phyloP scores from a whole-genome alignment of 768 basidiomycete genomes.

The Xanthoconium purpureum region DNA sequence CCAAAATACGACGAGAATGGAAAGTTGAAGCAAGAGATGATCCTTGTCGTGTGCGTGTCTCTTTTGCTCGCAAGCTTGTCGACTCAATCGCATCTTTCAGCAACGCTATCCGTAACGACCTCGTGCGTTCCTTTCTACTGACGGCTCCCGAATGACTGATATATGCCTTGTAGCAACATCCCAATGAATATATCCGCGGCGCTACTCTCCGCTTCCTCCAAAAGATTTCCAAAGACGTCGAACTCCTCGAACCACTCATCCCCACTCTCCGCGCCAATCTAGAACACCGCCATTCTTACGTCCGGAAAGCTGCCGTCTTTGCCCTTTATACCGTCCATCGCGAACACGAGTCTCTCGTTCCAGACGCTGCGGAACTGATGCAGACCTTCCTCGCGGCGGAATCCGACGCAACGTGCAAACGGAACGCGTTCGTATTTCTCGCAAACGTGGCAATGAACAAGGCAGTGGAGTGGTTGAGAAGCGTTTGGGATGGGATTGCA shows the following conservation, averaged over 20 bases:
- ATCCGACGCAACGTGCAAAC: conserved; percentile 92
- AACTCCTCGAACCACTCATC: conserved; percentile 92
- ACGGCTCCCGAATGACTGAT: neutral
- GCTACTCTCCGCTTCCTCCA: conserved; percentile 95
- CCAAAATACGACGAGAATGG: conserved; percentile 96
- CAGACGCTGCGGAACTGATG: conserved; percentile 94
- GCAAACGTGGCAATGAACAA: conserved; percentile 82
- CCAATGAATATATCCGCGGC: conserved; percentile 98
- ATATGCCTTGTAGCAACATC: conserved; percentile 76
- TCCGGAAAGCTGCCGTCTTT: conserved; percentile 97
- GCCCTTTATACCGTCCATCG: conserved; percentile 93
- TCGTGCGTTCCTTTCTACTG: conserved; percentile 50
- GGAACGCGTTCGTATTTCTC: conserved; percentile 96
- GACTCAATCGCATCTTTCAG: conserved; percentile 38
- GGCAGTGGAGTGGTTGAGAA: conserved; percentile 88
- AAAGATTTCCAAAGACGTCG: conserved; percentile 89
- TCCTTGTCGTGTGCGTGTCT: conserved; percentile 85
- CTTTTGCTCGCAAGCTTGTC: neutral
- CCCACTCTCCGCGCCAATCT: conserved; percentile 92
- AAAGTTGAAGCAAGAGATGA: conserved; percentile 99
- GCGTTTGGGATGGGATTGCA: conserved; percentile 79
- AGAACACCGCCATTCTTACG: conserved; percentile 96
- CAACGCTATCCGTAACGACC: conserved; percentile 96
- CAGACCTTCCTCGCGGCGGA: conserved; percentile 95
- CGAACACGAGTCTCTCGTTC: conserved; percentile 91